A percentile compares a stretch with the other conserved stretches of the same genome.
phyloP scores from a whole-genome alignment of 768 basidiomycete genomes.

The Suillus bovinus region DNA sequence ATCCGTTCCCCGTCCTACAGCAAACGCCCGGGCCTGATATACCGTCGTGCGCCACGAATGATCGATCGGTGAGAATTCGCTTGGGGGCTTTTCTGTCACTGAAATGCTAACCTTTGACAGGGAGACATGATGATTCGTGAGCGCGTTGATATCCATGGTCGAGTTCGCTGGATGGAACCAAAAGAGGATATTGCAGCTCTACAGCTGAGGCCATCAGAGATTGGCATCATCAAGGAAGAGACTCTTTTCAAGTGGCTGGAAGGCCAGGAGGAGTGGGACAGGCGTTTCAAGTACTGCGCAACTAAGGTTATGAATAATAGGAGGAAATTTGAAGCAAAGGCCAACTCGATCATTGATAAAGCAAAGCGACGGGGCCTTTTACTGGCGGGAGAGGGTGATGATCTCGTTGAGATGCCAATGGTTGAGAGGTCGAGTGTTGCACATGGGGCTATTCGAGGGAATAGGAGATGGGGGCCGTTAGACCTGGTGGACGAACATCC shows the following conservation, averaged over 20 bases:
- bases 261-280: constrained; percentile 65
- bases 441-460: constrained; percentile 36
- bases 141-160: constrained; percentile 64
- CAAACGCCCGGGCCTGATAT: background rate
- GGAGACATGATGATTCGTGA: constrained; percentile 63
- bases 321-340: constrained; percentile 45
- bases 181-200: constrained; percentile 53
- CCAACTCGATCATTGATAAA: constrained; percentile 42
- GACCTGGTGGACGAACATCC: constrained; percentile 68
- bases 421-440: background rate
- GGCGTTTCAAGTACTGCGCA: constrained; percentile 44
- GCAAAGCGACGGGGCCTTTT: constrained; percentile 50
- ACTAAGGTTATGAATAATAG: constrained; percentile 45
- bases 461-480: constrained; percentile 53
- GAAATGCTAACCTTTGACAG: constrained; percentile 10
- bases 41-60: background rate
- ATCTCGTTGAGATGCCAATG: constrained; percentile 8
- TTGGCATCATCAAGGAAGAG: constrained; percentile 75
- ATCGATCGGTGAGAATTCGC: background rate
- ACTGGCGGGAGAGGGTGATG: constrained; percentile 14
- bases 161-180: constrained; percentile 63
- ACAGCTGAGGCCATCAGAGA: constrained; percentile 49
- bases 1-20: constrained; percentile 47
- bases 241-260: constrained; percentile 66
- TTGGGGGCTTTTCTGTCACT: background rate